Conservation (phyloP, 495 filamentous ascomycete species). For the Lindgomyces ingoldianus region DNA sequence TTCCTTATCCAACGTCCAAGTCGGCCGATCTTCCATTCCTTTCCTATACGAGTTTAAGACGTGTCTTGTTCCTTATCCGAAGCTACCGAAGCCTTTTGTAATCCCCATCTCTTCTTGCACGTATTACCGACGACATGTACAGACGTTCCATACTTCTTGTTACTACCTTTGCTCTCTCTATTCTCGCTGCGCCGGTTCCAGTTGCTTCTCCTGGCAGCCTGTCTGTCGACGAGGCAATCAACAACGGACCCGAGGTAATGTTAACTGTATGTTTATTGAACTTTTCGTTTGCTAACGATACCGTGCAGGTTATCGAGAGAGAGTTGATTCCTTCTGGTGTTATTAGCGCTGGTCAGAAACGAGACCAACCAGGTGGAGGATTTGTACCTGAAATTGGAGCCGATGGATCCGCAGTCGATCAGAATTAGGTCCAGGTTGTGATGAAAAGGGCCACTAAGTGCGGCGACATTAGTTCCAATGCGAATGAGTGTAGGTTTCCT, state of each 20-base stretch:
- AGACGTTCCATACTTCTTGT: background rate
- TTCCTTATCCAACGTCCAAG: background rate
- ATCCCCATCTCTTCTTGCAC: background rate
- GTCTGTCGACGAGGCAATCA: background rate
- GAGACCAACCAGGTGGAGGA: too few relatives aligned
- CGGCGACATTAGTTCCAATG: too few relatives aligned
- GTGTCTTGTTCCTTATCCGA: too few relatives aligned
- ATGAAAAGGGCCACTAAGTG: too few relatives aligned
- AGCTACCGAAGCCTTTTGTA: background rate
- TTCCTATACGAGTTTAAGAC: background rate
- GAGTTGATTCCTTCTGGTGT: too few relatives aligned
- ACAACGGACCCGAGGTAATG: background rate
- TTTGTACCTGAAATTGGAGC: too few relatives aligned
- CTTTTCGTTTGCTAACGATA: background rate
- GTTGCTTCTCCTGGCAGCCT: background rate
- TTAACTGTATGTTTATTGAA: background rate
- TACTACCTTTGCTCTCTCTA: conserved; percentile 1
- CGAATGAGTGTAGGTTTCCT: too few relatives aligned
- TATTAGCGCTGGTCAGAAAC: too few relatives aligned
- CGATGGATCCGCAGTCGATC: too few relatives aligned
- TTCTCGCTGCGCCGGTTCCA: background rate
- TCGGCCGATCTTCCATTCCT: background rate
- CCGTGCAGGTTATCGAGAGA: too few relatives aligned
- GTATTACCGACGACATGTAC: background rate
- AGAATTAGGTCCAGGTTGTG: too few relatives aligned